Base-by-base conservation (phyloP, 2,329 filamentous ascomycete genomes). In the Ceratocystis diversiconidia region DNA sequence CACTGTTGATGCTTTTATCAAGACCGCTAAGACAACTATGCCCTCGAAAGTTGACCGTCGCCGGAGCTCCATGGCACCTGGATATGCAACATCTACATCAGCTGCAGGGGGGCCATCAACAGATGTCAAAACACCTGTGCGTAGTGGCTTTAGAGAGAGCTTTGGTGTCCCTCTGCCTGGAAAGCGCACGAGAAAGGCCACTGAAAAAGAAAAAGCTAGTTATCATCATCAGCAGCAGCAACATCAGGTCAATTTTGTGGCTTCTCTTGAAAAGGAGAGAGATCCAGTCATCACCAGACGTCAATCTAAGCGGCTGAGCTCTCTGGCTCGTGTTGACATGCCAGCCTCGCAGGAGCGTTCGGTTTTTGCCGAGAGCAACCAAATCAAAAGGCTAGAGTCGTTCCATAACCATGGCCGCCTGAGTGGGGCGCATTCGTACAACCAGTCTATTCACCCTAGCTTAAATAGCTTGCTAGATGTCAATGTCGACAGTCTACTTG, bases 321-420 rank as follows among this genome's bases (percentile, higher is more conserved):
- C 92, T 17, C 82, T 96, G 64, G 92, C 92, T 17, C 82, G 92
- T 71, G 88, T 89, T 41, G 92, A 96, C 72, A 78, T 96, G 22
- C 92, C 90, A 0, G 87, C 89, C 8, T 94, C 87, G 17, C 89
- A 92, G 69, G 91, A 95, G 70, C 82, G 89, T 71, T 81, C 86
- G 0, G 82, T 86, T n/a, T 95, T 95, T 72, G 82, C 85, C 32
- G 91, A 96, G 61, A 74, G 76, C 63, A 73, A 73, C 0, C 79
- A 79, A 55, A 75, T 80, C 15, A 84, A 87, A 69, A 82, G 87
- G 67, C 81, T 84, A 5, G 86, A 94, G 64, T 95, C 92, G 1
- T 82, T 94, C 69, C 80, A 83, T 64, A 82, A 8, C 19, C 55
- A 84, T 65, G 79, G 82, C 44, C 83, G 89, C 55, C 78, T 78